Evolutionary conservation across 163 green algal species (phyloP), one percentile per base, ranked within the genome.

Genomic region (Prototheca stagnorum): DNA sequence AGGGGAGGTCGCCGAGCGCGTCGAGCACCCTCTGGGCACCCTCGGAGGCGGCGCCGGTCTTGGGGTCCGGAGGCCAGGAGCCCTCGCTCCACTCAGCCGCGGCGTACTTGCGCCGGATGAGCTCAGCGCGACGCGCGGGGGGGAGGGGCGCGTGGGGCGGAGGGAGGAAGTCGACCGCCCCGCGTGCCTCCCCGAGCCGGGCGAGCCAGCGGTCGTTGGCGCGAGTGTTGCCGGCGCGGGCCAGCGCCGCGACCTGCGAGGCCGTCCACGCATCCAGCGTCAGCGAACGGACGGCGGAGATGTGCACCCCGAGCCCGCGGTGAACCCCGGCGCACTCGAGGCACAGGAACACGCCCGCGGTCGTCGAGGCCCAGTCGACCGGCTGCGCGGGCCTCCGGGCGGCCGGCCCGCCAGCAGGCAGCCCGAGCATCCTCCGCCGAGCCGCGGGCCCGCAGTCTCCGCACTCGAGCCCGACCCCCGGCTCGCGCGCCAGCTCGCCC

Each of bases 221-320:
- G 3, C 51, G 26, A 5, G 44, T 51, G 39, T 92, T 92, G 49
- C 81, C 81, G 4, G 68, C 70, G 14, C 24, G 29, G 2, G 61
- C 65, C 74, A 92, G 85, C 54, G 76, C 78, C 14, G 47, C 60
- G 15, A 92, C 70, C 51, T 92, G 82, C 44, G 73, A 64, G 12
- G 77, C 74, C 23, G 86, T 68, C 82, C 82, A 93, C n/a, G 73
- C 86, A 62, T 92, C 81, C 28, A 92, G 61, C 0, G 74, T 83
- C 44, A 67, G 81, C 19, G 12, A 29, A 5, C 81, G 61, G 27
- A 88, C 80, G 72, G 85, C 64, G 25, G 65, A 77, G 28, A 84
- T 62, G 45, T 87, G 75, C 5, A 81, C 73, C 4, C 78, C 78
- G 17, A 84, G 59, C 8, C 71, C 66, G 23, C 78, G 46, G 59